phyloP scores from a whole-genome alignment of 2,329 filamentous ascomycete genomes.

The Aaosphaeria arxii region DNA sequence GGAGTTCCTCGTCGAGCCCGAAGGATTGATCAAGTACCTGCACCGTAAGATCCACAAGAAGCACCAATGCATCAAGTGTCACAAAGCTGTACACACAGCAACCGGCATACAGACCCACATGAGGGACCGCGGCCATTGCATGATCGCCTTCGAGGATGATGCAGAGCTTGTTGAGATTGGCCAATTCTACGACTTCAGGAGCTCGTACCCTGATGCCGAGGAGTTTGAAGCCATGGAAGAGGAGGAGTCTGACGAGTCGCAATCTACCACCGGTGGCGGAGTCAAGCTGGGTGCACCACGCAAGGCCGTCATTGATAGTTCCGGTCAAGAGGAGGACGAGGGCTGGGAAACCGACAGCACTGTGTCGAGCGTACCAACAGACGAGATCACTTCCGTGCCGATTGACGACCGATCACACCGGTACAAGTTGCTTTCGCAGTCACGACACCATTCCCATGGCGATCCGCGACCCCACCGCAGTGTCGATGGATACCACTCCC shows the following conservation, averaged over 20 bases:
- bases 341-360: constrained; percentile 96
- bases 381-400: constrained; percentile 76
- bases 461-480: constrained; percentile 72
- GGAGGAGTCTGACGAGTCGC: constrained; percentile 43
- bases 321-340: constrained; percentile 65
- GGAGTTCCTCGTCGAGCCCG: constrained; percentile 75
- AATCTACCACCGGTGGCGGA: constrained; percentile 50
- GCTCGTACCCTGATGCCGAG: constrained; percentile 85
- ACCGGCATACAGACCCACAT: constrained; percentile 92
- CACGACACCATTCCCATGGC: constrained; percentile 71
- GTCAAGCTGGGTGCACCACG: constrained; percentile 69
- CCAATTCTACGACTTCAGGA: constrained; percentile 94
- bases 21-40: constrained; percentile 76
- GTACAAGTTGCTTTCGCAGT: constrained; percentile 68
- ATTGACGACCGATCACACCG: constrained; percentile 70
- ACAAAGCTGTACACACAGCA: constrained; percentile 74
- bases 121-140: constrained; percentile 95
- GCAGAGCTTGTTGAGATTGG: constrained; percentile 91
- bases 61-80: constrained; percentile 84
- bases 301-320: constrained; percentile 39
- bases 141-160: constrained; percentile 86
- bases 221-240: constrained; percentile 51
- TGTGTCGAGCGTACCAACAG: constrained; percentile 79
- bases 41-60: constrained; percentile 76
- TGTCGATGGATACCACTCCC: constrained; percentile 76